A percentile compares a stretch with the other conserved stretches of the same genome.
These are phyloP conservation scores for Colletotrichum australisinense DNA, from an alignment of 2,329 filamentous ascomycete genomes.

Conservation along the genomic window DNA sequence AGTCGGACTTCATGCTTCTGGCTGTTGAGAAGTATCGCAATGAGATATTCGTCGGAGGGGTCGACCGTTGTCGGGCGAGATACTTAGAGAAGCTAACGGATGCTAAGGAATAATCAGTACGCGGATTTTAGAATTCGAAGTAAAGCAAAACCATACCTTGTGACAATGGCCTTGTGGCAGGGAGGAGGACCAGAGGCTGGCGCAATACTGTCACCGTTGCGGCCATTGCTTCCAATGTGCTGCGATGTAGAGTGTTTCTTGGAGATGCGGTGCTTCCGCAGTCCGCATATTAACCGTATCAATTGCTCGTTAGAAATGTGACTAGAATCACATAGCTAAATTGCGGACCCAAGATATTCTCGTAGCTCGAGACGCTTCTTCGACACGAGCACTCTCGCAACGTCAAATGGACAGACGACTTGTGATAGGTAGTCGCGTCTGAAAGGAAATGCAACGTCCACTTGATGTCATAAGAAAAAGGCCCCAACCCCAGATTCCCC, in stretches of 20 bases:
- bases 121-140: too few species aligned
- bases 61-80: constrained; percentile 2
- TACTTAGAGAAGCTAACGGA: background rate
- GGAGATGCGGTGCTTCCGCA: constrained; percentile 34
- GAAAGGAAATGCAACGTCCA: constrained; percentile 1
- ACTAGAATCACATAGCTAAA: constrained; percentile 18
- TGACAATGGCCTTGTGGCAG: background rate
- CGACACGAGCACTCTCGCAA: background rate
- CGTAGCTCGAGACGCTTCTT: background rate
- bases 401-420: background rate
- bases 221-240: constrained; percentile 36
- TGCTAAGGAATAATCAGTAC: constrained; percentile 1
- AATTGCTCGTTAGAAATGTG: background rate
- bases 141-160: background rate
- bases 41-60: constrained; percentile 4
- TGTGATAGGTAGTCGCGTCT: constrained; percentile 6
- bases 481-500: constrained; percentile 1
- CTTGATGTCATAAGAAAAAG: constrained; percentile 13
- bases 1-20: constrained; percentile 23
- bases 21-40: constrained; percentile 18
- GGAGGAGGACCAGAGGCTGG: constrained; percentile 31
- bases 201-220: constrained; percentile 30
- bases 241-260: constrained; percentile 31
- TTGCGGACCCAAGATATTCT: background rate
- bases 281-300: constrained; percentile 32